Conservation (phyloP, 139 green algal species). For the Asterochloris sp. region DNA sequence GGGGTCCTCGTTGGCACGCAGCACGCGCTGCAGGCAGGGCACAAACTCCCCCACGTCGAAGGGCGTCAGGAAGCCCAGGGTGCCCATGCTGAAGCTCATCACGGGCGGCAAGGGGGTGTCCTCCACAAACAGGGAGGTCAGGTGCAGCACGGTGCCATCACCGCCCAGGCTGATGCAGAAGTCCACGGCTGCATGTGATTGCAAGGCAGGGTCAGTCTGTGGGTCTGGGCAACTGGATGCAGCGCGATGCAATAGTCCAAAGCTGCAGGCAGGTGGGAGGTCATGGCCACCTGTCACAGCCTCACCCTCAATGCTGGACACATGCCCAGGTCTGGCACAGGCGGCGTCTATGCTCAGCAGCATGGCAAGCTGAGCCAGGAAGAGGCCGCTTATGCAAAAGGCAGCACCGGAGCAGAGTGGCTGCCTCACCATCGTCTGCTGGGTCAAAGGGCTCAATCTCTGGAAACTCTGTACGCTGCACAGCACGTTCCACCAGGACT, state of each 20-base stretch:
- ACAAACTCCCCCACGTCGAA: constrained; percentile 69
- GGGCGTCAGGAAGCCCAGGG: constrained; percentile 88
- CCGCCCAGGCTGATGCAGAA: constrained; percentile 73
- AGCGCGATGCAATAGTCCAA: background rate
- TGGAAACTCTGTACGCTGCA: constrained; percentile 48
- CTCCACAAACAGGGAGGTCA: constrained; percentile 73
- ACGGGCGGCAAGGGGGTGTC: constrained; percentile 79
- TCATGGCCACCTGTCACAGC: background rate
- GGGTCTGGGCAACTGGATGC: background rate
- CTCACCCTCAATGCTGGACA: background rate
- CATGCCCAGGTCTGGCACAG: background rate
- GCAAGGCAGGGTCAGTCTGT: background rate
- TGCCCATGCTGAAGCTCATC: constrained; percentile 89
- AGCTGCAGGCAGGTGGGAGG: background rate
- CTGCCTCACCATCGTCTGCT: constrained; percentile 8
- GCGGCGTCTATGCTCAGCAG: background rate
- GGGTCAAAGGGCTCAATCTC: constrained; percentile 34
- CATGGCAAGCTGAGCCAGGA: background rate
- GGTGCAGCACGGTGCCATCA: constrained; percentile 80
- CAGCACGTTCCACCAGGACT: constrained; percentile 71
- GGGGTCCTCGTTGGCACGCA: constrained; percentile 48
- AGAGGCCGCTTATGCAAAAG: background rate
- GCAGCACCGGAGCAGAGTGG: background rate
- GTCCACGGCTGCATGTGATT: constrained; percentile 50
- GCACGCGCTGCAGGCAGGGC: constrained; percentile 48